These are phyloP conservation scores for Rhizophora mangle DNA, from an alignment of 345 rosid species.

Conservation along the genomic window DNA sequence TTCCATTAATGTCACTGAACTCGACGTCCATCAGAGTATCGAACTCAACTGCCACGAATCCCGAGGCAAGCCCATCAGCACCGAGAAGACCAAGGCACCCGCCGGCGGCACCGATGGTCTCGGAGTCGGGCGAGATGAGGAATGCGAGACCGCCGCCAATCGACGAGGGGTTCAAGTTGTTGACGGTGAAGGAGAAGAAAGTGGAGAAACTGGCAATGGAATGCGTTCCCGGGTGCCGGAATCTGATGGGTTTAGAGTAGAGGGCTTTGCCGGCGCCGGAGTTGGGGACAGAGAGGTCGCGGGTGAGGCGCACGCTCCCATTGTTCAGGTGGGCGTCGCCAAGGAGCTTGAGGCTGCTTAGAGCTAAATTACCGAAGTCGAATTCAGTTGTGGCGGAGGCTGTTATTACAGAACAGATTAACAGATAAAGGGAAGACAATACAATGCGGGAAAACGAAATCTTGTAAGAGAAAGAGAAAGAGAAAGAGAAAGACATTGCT, in stretches of 20 bases:
- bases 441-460: conserved; percentile 13
- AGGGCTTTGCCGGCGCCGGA: conserved; percentile 79
- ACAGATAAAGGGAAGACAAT: conserved; percentile 31
- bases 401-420: conserved; percentile 19
- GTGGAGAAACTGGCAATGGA: conserved; percentile 70
- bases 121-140: conserved; percentile 65
- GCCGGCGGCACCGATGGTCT: conserved; percentile 66
- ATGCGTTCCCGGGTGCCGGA: conserved; percentile 53
- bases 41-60: conserved; percentile 87
- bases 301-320: conserved; percentile 75
- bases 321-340: conserved; percentile 91
- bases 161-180: conserved; percentile 78
- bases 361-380: conserved; percentile 77
- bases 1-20: conserved; percentile 83
- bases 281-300: conserved; percentile 76
- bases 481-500: conserved; percentile 37
- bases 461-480: conserved; percentile 8
- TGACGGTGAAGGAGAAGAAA: conserved; percentile 77
- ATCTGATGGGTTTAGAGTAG: conserved; percentile 68
- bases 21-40: conserved; percentile 91
- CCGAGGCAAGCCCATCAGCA: conserved; percentile 36
- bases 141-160: conserved; percentile 96
- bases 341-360: conserved; percentile 64
- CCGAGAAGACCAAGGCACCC: conserved; percentile 67
- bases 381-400: conserved; percentile 37